Base-by-base conservation (phyloP, 2,329 filamentous ascomycete species). In the Phaeosphaeriaceae sp. region DNA sequence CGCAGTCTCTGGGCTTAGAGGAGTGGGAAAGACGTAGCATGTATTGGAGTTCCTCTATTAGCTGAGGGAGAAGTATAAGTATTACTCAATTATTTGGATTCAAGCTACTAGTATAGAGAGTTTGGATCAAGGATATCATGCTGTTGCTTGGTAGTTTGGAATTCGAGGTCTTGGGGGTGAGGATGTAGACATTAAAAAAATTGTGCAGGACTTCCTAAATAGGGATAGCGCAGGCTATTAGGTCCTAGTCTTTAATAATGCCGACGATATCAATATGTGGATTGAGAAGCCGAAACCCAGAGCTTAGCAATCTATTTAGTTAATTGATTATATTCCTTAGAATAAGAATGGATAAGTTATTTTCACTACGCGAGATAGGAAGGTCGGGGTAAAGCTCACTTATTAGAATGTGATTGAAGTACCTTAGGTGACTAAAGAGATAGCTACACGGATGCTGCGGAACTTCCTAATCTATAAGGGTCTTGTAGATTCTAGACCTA, bases 211-310 rank as follows among this genome's bases (percentile, higher is more conserved):
- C 15, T 6, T 12, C 16, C 17, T 37, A 20, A 37, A 18, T 18
- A 8, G 18, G 13, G 35, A 18, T 13, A 41, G 38, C 23, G 26
- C 38, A 26, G 0, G 63, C 1, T 51, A 48, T 1, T 79, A 74
- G 77, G 59, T 79, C 1, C 32, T 79, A 17, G 59, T 79, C 20
- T 34, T 79, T n/a, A 75, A 79, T 44, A 79, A 77, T 39, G 73
- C 72, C 12, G 74, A 79, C 42, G 73, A 79, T 45, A 39, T 40
- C 3, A 49, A 67, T 1, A 42, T 76, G 4, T 13, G 9, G 29
- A 17, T 20, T n/a, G 40, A 7, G 9, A 20, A 32, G 16, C 13
- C 15, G 6, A 26, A 26, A 26, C 23, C 23, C 23, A 11, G 23
- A 26, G 23, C 23, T 26, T 11, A 26, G 23, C 23, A 26, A 26